phyloP scores from a whole-genome alignment of 75 land plant species.

The Pseudotsuga menziesii region DNA sequence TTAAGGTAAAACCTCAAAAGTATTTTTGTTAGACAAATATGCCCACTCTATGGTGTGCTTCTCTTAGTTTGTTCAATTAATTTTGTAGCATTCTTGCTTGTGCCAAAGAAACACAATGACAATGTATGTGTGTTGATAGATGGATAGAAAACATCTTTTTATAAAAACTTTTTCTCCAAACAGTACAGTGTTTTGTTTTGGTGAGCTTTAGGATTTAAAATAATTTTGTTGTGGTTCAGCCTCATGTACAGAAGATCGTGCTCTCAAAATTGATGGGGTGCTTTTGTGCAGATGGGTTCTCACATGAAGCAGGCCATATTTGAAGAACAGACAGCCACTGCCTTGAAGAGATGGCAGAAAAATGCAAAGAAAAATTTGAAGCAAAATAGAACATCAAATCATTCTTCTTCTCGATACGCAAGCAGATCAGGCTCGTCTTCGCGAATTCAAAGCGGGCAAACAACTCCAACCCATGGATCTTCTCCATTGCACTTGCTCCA shows the following conservation, averaged over 20 bases:
- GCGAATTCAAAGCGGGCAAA: background rate
- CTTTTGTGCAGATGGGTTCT: conserved; percentile 21
- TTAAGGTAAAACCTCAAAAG: too few species aligned
- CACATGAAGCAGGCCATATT: conserved; percentile 15
- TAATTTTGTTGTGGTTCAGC: background rate
- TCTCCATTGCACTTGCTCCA: conserved; percentile 1
- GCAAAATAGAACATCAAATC: background rate
- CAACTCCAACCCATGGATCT: background rate
- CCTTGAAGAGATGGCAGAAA: conserved; percentile 24
- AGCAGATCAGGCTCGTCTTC: background rate
- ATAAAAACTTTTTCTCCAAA: too few species aligned
- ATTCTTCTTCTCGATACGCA: background rate
- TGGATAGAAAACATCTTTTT: too few species aligned
- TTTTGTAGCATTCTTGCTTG: too few species aligned
- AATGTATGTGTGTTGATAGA: too few species aligned
- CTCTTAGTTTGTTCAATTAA: too few species aligned
- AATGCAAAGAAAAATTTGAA: conserved; percentile 5
- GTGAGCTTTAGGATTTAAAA: background rate
- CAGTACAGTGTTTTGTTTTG: background rate
- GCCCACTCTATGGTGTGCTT: too few species aligned
- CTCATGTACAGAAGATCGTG: background rate
- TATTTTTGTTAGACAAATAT: too few species aligned
- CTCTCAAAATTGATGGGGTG: background rate
- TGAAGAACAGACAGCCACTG: conserved; percentile 27
- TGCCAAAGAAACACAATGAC: too few species aligned